These are phyloP conservation scores for Solanum neorickii DNA, from an alignment of 257 asterid genomes.

Conservation along the genomic window DNA sequence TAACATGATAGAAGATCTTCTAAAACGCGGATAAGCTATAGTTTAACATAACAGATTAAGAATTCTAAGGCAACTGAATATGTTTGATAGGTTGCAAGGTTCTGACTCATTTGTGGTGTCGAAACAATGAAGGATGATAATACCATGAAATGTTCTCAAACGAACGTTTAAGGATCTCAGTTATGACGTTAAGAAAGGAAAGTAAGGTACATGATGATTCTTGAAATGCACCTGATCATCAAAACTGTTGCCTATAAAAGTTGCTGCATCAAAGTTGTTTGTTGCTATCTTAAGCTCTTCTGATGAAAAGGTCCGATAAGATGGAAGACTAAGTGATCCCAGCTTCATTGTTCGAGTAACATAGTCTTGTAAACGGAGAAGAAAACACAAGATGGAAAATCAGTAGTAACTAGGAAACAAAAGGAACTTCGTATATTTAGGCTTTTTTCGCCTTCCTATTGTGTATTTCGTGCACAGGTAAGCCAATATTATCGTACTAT, in stretches of 20 bases:
- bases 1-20: background rate
- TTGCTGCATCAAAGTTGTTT: slow-evolving; percentile 47
- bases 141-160: background rate
- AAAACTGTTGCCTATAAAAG: slow-evolving; percentile 48
- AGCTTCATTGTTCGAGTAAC: slow-evolving; percentile 69
- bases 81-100: background rate
- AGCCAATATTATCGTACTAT: background rate
- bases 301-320: slow-evolving; percentile 53
- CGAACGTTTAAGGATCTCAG: background rate
- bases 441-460: background rate
- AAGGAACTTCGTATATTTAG: background rate
- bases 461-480: background rate
- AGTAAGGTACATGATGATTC: background rate
- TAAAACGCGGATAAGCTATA: background rate
- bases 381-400: background rate
- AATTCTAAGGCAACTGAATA: background rate
- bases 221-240: slow-evolving; percentile 44
- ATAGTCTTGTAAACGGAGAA: slow-evolving; percentile 28
- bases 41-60: background rate
- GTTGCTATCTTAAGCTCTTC: slow-evolving; percentile 85
- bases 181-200: background rate
- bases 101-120: background rate
- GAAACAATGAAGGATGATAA: background rate
- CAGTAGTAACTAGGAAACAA: background rate
- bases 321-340: slow-evolving; percentile 65